Evolutionary conservation across 805 yeast genomes (phyloP).

Genomic region (Ogataea dorogensis): DNA sequence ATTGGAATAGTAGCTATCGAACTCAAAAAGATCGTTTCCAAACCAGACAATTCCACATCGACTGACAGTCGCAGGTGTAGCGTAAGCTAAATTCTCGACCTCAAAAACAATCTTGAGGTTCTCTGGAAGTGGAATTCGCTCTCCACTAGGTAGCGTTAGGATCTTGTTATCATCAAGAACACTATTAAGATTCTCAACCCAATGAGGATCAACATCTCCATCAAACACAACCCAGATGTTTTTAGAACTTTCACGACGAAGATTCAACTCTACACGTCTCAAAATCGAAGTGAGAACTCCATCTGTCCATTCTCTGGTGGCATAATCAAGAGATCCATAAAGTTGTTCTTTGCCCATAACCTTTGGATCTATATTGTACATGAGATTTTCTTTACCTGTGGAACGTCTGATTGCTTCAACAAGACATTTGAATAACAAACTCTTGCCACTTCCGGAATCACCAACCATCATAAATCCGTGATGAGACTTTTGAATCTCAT

Average conservation of each 20-base stretch:
- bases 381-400: constrained; percentile 35
- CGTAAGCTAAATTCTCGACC: constrained; percentile 58
- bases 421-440: constrained; percentile 50
- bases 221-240: constrained; percentile 81
- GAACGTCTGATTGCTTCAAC: constrained; percentile 41
- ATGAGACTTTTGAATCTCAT: constrained; percentile 57
- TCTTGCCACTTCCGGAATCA: constrained; percentile 70
- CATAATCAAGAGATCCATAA: constrained; percentile 67
- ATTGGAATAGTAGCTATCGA: constrained; percentile 12
- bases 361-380: constrained; percentile 68
- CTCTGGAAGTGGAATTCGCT: constrained; percentile 64
- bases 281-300: constrained; percentile 74
- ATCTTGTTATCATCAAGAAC: constrained; percentile 85
- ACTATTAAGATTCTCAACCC: constrained; percentile 90
- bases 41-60: constrained; percentile 89
- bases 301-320: constrained; percentile 91
- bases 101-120: constrained; percentile 74
- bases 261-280: constrained; percentile 53
- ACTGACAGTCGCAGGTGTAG: constrained; percentile 90
- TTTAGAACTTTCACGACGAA: constrained; percentile 56
- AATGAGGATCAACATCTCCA: constrained; percentile 90
- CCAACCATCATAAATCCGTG: constrained; percentile 87
- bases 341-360: constrained; percentile 62
- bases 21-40: constrained; percentile 33
- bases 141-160: constrained; percentile 87